Evolutionary conservation across 306 rosid genomes (phyloP), one percentile per base, ranked within the genome.

Genomic region (Castanea mollissima): DNA sequence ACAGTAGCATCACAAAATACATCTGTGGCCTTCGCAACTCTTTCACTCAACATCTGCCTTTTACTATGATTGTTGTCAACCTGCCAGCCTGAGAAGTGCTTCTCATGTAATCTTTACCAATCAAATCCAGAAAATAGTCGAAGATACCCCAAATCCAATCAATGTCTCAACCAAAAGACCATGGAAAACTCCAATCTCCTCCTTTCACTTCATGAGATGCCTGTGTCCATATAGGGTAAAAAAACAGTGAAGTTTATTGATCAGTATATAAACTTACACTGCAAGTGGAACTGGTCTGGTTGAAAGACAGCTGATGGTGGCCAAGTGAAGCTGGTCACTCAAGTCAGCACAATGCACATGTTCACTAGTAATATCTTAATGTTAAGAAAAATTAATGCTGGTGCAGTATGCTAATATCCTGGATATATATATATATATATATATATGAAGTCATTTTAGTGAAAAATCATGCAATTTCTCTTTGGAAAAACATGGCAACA

Each of bases 161-260:
- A 76, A 75, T 73, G 76, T 64, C 81, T 68, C 52, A n/a, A 67
- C 80, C 63, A 77, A 58, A 69, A 23, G 49, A 74, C 74, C 44
- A 38, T 27, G 74, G 55, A 82, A 76, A 65, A 65, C 71, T 27
- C 60, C 81, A 76, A 59, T 77, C 82, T 76, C 71, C 83, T 67
- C 81, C 12, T 79, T 34, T 75, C 86, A 75, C 68, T 81, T 74
- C 79, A 78, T 87, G 77, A 51, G 88, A 76, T 81, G 31, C 86
- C 89, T 92, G 85, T 81, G 79, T 44, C 77, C 79, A 20, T 10
- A 38, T 31, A 62, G 54, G 67, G 52, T 59, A 68, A 10, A 19
- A 68, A 10, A 32, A 10, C 27, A 13, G 7, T 19, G 52, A 65
- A 68, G 27, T 35, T n/a, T 11, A 34, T 63, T 67, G 72, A 67